Base-by-base conservation (phyloP, 2,329 filamentous ascomycete species). In the Paraconiothyrium sp. region DNA sequence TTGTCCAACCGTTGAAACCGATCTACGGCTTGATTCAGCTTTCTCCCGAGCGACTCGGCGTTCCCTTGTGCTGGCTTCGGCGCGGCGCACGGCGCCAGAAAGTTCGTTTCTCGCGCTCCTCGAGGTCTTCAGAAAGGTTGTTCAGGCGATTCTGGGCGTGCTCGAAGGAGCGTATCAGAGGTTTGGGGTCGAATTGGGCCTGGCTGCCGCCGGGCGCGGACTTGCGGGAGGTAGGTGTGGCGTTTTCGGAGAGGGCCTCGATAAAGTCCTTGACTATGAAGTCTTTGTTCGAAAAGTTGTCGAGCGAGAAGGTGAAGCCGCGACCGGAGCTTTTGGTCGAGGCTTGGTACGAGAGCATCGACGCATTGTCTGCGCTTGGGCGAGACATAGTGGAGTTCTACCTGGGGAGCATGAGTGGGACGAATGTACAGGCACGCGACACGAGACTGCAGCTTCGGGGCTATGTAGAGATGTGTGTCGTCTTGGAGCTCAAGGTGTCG, bases 181-280 rank as follows among this genome's bases (percentile, higher is more conserved):
- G 96, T 80, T 99, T 99, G 0, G 95, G 93, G 74, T 99, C 95
- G 81, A 99, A 99, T 4, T 84, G 75, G 64, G 76, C 65, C 63
- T 74, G 71, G 65, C 62, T 67, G 34, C 78, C 69, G 64, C 78
- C 72, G 35, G 87, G 85, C 8, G 87, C 89, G 14, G 94, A 97
- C 62, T 92, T 90, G 57, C 95, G 92, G 73, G 90, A 92, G 24
- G 86, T 84, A n/a, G 92, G 90, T 39, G 93, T 87, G 24, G 93
- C 92, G 69, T 85, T 91, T 66, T 98, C 94, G 54, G 94, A 95
- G 60, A 99, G 89, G 55, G 90, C 88, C 78, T 99, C 96, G 71
- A 99, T 90, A 77, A 99, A 99, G 82, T 99, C 95, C 74, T 97
- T 93, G 68, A 98, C 94, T 66, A 98, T 97, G 75, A 98, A 99